Percentiles rank a stretch among this genome's conserved stretches.
These are phyloP conservation scores for Bocquillonia castaneifolia DNA, from an alignment of 441 rosid species.

Conservation along the genomic window DNA sequence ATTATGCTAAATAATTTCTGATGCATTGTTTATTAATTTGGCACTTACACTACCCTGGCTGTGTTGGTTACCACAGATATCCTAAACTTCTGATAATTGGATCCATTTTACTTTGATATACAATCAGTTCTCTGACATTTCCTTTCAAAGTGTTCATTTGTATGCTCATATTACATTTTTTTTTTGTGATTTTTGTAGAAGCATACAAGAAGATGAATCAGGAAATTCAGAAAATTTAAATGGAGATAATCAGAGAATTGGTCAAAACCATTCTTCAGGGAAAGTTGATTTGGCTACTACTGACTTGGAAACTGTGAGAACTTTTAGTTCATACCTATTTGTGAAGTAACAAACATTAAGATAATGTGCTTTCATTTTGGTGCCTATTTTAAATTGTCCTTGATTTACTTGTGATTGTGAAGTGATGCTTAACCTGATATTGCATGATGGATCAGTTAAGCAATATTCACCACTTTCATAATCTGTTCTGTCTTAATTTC, in stretches of 20 bases:
- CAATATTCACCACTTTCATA: not conserved
- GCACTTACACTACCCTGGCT: not conserved
- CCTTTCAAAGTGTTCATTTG: not conserved
- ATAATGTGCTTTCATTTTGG: not conserved
- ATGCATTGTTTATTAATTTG: not conserved
- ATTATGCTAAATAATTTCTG: no score
- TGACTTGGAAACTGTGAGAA: slow-evolving; percentile 45
- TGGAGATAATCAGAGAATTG: slow-evolving; percentile 49
- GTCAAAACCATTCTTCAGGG: slow-evolving; percentile 42
- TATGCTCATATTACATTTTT: slow-evolving; percentile 19
- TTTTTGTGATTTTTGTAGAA: slow-evolving; percentile 43
- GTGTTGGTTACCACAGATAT: not conserved
- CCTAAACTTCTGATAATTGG: not conserved
- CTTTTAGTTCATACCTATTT: slow-evolving; percentile 1
- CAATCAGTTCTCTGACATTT: not conserved
- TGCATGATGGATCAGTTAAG: slow-evolving; percentile 1
- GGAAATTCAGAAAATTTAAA: slow-evolving; percentile 44
- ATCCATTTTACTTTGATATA: not conserved
- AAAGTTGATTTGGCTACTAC: slow-evolving; percentile 36
- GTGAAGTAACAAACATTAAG: not conserved
- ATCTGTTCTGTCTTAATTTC: slow-evolving; percentile 31
- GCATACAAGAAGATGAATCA: slow-evolving; percentile 49
- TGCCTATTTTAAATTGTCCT: not conserved
- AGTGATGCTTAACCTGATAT: slow-evolving; percentile 14
- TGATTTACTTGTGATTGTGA: slow-evolving; percentile 11